These are phyloP conservation scores for Schwanniomyces occidentalis DNA, from an alignment of 805 yeast species.

Conservation along the genomic window DNA sequence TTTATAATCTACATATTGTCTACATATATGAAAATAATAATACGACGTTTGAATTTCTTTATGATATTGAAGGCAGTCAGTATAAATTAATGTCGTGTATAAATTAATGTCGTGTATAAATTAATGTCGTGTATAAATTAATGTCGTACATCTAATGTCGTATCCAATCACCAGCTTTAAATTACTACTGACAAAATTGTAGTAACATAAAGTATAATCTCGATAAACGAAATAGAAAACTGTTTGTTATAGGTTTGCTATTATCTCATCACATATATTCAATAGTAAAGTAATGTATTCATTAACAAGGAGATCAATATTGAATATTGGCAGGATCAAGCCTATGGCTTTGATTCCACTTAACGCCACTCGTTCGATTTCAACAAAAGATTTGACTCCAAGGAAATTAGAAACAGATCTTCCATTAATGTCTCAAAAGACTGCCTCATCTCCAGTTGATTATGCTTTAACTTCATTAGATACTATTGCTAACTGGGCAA, in stretches of 20 bases:
- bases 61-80: no score
- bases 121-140: constrained; percentile 7
- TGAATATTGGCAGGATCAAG: constrained; percentile 19
- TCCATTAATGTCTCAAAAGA: constrained; percentile 69
- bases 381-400: constrained; percentile 49
- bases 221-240: no score
- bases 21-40: no score
- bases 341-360: constrained; percentile 15
- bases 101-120: constrained; percentile 7
- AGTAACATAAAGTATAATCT: constrained; percentile 7
- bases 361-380: constrained; percentile 24
- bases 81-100: no score
- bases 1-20: no score
- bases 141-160: constrained; percentile 16
- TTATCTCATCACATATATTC: not conserved
- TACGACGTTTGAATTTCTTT: no score
- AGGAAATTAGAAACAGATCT: constrained; percentile 60
- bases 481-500: constrained; percentile 84
- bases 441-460: constrained; percentile 58
- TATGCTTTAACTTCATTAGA: constrained; percentile 82
- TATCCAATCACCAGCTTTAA: constrained; percentile 34
- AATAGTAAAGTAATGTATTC: constrained; percentile 22
- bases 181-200: constrained; percentile 36
- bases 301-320: constrained; percentile 26
- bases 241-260: no score